Base-by-base conservation (phyloP, 208 protist genomes). In the Sergeia podlipaevii region DNA sequence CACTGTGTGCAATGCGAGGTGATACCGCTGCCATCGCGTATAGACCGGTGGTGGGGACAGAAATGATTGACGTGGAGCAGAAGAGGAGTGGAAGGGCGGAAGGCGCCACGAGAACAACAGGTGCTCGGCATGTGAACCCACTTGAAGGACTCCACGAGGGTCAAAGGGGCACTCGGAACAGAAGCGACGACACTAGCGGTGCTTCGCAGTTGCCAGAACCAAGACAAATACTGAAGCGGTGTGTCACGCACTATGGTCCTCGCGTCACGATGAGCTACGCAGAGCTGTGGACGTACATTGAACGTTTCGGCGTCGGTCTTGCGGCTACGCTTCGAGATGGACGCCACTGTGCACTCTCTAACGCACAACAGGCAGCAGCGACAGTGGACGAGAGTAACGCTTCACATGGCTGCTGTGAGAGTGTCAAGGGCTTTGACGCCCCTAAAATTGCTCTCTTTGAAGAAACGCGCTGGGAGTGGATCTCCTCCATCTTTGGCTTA, bases 381-480 rank as follows among this genome's bases (percentile, higher is more conserved):
- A 20, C 24, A 20, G 39, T 17, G n/a, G 39, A 45, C 5, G 39
- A 20, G 6, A 45, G 10, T 6, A 6, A n/a, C n/a, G 39, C 6
- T 45, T 15, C 17, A 6, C 6, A 20, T 5, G 8, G 39, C 39
- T 17, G 6, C 39, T n/a, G 39, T n/a, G n/a, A n/a, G n/a, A n/a
- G n/a, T n/a, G n/a, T n/a, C n/a, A n/a, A n/a, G n/a, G n/a, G n/a
- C n/a, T n/a, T n/a, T n/a, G n/a, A n/a, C n/a, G n/a, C n/a, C n/a
- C n/a, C n/a, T n/a, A n/a, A n/a, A n/a, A n/a, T 95, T 24, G 82
- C 69, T 6, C 59, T 95, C 2, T 95, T 82, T 54, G 80, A 90
- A 24, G 85, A 95, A 5, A 95, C 88, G 18, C 84, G 88, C 51
- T 77, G 55, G 55, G 75, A 82, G 57, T 82, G 75, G 75, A 41